These are phyloP conservation scores for Pseudogymnoascus sp. DNA, from an alignment of 2,329 filamentous ascomycete species.

Conservation along the genomic window DNA sequence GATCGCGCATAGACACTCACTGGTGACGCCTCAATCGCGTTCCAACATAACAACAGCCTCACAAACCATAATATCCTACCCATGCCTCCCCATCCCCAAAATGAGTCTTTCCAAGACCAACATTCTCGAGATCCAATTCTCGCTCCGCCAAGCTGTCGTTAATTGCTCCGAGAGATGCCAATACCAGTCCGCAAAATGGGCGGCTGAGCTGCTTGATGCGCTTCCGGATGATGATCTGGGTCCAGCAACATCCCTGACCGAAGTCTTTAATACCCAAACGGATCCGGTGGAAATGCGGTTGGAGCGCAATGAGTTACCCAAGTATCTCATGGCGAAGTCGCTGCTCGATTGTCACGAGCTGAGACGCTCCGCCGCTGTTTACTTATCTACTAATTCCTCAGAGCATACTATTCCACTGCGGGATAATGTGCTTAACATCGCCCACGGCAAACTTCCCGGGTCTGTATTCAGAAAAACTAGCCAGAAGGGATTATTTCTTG, in stretches of 20 bases:
- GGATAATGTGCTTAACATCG: neutral
- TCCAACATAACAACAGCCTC: neutral
- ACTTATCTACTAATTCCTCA: neutral
- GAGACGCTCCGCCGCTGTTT: neutral
- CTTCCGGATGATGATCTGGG: neutral
- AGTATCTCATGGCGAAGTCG: neutral
- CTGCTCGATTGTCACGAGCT: neutral
- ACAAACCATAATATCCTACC: neutral
- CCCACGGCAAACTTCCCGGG: neutral
- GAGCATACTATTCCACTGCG: neutral
- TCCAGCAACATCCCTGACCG: neutral
- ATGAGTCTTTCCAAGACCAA: neutral
- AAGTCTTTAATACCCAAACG: neutral
- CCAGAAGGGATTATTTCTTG: neutral
- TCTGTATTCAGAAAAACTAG: neutral
- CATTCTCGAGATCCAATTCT: neutral
- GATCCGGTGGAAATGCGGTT: neutral
- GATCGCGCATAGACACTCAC: neutral
- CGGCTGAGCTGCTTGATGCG: neutral
- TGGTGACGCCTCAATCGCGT: neutral
- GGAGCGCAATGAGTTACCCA: neutral
- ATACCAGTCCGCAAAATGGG: neutral
- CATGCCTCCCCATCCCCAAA: neutral
- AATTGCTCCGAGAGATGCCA: neutral
- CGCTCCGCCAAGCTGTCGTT: neutral